These are phyloP conservation scores for Citrus reticulata DNA, from an alignment of 345 rosid species.

Conservation along the genomic window DNA sequence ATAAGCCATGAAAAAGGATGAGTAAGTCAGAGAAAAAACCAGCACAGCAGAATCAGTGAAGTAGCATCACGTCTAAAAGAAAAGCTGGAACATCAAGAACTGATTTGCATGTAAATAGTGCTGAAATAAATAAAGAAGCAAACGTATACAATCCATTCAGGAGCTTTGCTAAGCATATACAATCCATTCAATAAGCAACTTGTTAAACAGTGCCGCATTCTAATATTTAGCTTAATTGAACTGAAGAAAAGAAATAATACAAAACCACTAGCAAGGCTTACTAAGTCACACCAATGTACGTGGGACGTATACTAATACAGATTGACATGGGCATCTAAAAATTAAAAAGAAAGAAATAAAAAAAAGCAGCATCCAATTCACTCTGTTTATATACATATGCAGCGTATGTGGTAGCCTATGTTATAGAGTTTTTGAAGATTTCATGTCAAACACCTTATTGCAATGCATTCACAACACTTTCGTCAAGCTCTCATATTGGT, in stretches of 20 bases:
- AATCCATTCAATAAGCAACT: not conserved
- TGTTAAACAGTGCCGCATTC: not conserved
- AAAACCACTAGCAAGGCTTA: not conserved
- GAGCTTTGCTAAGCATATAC: not conserved
- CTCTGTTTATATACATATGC: not conserved
- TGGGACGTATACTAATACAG: not conserved
- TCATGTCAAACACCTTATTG: not conserved
- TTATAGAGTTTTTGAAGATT: not conserved
- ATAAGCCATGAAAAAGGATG: conserved; percentile 24
- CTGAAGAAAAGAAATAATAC: not conserved
- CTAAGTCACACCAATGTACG: not conserved
- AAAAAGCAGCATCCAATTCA: not conserved
- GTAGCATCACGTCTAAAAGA: not conserved
- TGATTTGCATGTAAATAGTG: not conserved
- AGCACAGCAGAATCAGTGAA: not conserved
- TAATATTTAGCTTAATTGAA: not conserved
- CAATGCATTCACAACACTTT: not conserved
- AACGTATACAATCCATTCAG: not conserved
- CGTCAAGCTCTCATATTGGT: not conserved
- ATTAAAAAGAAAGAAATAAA: not conserved
- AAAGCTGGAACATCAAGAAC: not conserved
- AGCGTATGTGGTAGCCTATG: not conserved
- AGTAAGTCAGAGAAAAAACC: conserved; percentile 2
- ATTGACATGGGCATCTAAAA: not conserved
- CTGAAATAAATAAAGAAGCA: not conserved